phyloP scores from a whole-genome alignment of 495 filamentous ascomycete genomes.

The Clavariopsis aquatica region DNA sequence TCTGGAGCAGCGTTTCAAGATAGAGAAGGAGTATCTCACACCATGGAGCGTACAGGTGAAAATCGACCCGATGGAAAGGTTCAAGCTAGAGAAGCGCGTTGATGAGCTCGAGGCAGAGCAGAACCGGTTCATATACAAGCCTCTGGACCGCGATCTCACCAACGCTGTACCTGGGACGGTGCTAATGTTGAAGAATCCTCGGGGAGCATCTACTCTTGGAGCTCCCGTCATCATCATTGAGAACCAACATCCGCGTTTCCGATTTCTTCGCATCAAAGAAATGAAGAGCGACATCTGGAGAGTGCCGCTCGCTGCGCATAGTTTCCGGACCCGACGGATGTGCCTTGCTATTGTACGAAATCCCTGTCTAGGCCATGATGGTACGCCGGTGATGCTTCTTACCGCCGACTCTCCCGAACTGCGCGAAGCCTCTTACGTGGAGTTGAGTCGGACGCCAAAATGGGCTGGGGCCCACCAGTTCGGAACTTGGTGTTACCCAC shows the following conservation, averaged over 20 bases:
- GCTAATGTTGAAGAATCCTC: conserved; percentile 14
- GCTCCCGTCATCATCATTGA: conserved; percentile 16
- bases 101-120: conserved; percentile 13
- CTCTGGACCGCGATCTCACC: conserved; percentile 6
- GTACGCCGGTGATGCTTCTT: conserved; percentile 15
- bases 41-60: conserved; percentile 12
- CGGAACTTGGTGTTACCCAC: conserved; percentile 16
- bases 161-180: not conserved
- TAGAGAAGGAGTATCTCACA: conserved; percentile 4
- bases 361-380: not conserved
- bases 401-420: conserved; percentile 4
- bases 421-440: conserved; percentile 14
- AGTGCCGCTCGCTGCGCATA: not conserved
- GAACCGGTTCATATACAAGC: conserved; percentile 28
- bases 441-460: not conserved
- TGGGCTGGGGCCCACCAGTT: not conserved
- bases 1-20: conserved; percentile 14
- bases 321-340: not conserved
- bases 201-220: conserved; percentile 8
- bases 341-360: conserved; percentile 1
- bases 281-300: not conserved
- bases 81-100: conserved; percentile 2
- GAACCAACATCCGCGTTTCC: conserved; percentile 10
- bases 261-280: conserved; percentile 15
- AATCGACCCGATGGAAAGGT: not conserved